Conservation (phyloP, 192 early-diverging fungal genomes). For the Dissophora globulifera region DNA sequence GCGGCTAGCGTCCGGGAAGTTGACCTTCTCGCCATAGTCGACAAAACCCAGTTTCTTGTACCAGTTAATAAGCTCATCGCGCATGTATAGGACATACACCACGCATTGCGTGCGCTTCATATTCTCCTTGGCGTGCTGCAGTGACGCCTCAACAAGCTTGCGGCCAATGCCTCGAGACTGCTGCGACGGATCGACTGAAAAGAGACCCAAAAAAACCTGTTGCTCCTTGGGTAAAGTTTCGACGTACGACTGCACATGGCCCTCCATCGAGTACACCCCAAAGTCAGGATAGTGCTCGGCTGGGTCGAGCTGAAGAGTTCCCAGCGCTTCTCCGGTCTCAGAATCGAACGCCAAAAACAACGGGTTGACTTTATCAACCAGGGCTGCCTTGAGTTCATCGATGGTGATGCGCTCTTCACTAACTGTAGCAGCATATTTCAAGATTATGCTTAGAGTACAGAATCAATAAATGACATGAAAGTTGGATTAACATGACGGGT, state of each 20-base stretch:
- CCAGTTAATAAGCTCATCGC: slow-evolving; percentile 57
- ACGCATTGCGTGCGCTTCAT: slow-evolving; percentile 47
- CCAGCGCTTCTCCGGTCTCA: slow-evolving; percentile 48
- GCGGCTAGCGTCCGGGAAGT: slow-evolving; percentile 54
- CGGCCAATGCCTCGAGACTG: slow-evolving; percentile 64
- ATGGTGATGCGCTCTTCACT: slow-evolving; percentile 51
- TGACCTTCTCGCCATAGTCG: slow-evolving; percentile 55
- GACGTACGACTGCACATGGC: slow-evolving; percentile 12
- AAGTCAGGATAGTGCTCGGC: slow-evolving; percentile 38
- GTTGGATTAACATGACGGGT: too few relatives aligned
- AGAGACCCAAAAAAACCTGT: slow-evolving; percentile 60
- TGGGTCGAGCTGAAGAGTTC: slow-evolving; percentile 60
- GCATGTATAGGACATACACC: slow-evolving; percentile 55
- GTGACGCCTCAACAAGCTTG: slow-evolving; percentile 52
- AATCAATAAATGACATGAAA: background rate
- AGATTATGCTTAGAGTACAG: background rate
- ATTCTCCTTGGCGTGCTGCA: slow-evolving; percentile 37
- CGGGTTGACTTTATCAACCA: slow-evolving; percentile 49
- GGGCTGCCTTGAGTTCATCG: slow-evolving; percentile 40
- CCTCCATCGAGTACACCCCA: slow-evolving; percentile 36
- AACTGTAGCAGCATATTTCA: slow-evolving; percentile 12
- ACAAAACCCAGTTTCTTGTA: slow-evolving; percentile 59
- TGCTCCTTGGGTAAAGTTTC: slow-evolving; percentile 26
- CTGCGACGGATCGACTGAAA: slow-evolving; percentile 55
- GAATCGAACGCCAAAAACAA: slow-evolving; percentile 56